Evolutionary conservation across 768 basidiomycete species (phyloP), one percentile per base, ranked within the genome.

Genomic region (Arthromyces matolae): DNA sequence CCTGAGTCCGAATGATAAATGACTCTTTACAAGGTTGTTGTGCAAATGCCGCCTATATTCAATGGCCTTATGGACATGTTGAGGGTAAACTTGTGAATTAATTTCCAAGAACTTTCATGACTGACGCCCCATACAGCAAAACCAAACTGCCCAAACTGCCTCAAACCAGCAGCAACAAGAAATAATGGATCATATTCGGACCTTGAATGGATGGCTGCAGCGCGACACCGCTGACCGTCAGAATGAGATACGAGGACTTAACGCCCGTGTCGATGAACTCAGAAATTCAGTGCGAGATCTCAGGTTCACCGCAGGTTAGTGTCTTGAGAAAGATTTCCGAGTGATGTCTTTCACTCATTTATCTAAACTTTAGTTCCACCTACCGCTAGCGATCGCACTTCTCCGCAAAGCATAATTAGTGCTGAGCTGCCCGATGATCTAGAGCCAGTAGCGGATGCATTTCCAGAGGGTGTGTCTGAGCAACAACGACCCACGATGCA

Each of bases 161-260:
- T 84, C 85, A 22, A 77, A 89, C 12, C 83, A 86, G 38, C 87
- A 91, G 58, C 87, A 88, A 54, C 76, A 86, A 31, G 86, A 87
- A 60, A 68, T 89, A 42, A 88, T 88, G 79, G 71, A 84, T 43
- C 91, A 93, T 55, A 83, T 93, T 79, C 60, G 77, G 39, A 78
- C 73, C 2, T 68, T 92, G 25, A 93, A 92, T 53, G 76, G 79
- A 27, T 93, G 90, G 90, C 68, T 93, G 13, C 82, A 76, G 47
- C 77, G 82, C 27, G 90, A 93, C 61, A 87, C 89, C 0, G 73
- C 76, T 37, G 87, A 90, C 64, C 82, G 90, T 19, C 89, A 89
- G 52, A 72, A 77, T 3, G 89, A 91, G 60, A 66, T 92, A 31
- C 75, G 75, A 14, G 79, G 78, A 8, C 79, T 93, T 7, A 70